These are phyloP conservation scores for Agaricus subrufescens DNA, from an alignment of 768 basidiomycete genomes.

Conservation along the genomic window DNA sequence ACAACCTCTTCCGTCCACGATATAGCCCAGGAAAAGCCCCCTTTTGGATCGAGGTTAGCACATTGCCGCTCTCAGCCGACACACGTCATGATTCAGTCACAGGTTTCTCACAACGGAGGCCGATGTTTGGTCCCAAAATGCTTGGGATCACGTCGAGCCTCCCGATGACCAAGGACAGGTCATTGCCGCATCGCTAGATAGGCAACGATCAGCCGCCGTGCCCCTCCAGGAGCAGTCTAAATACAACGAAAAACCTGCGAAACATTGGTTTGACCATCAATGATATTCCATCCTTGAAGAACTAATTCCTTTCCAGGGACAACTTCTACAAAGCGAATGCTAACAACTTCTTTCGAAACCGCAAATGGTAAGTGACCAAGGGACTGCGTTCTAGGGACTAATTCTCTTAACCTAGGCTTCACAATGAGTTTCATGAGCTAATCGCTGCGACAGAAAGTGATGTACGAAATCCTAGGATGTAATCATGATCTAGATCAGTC, in stretches of 20 bases:
- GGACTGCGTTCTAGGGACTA: not conserved
- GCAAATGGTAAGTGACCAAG: constrained; percentile 63
- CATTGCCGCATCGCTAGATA: constrained; percentile 64
- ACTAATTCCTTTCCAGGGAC: constrained; percentile 59
- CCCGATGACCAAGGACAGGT: constrained; percentile 75
- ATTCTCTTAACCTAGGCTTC: constrained; percentile 50
- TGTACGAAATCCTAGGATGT: constrained; percentile 28
- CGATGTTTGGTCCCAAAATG: constrained; percentile 85
- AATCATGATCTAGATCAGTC: constrained; percentile 6
- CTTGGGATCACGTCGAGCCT: constrained; percentile 88
- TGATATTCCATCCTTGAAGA: too few species aligned
- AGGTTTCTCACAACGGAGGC: constrained; percentile 67
- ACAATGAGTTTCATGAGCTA: constrained; percentile 93
- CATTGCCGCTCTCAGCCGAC: not conserved
- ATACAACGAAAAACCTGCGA: constrained; percentile 70
- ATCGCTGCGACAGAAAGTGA: constrained; percentile 61
- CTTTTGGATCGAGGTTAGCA: constrained; percentile 66
- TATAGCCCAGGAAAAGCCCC: constrained; percentile 47
- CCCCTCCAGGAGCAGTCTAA: constrained; percentile 63
- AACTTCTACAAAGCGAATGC: constrained; percentile 86
- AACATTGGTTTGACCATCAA: constrained; percentile 50
- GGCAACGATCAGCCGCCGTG: constrained; percentile 72
- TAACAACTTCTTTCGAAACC: constrained; percentile 89
- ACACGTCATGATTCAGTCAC: not conserved
- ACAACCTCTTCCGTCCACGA: constrained; percentile 51